Conservation (phyloP, 2,329 filamentous ascomycete genomes). For the Cordyceps javanica region DNA sequence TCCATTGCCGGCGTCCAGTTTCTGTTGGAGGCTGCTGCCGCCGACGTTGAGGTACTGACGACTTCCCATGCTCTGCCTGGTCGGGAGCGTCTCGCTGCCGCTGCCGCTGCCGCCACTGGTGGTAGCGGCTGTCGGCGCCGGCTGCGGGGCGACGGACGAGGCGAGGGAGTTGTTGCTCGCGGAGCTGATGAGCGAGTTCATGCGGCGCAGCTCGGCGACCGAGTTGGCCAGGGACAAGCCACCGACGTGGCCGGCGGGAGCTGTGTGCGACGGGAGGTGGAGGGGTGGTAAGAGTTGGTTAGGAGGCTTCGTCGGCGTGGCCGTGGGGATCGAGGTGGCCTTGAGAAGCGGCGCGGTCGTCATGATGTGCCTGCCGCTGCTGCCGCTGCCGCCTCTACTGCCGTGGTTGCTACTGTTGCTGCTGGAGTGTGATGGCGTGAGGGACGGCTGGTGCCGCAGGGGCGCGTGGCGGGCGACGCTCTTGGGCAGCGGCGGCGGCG, state of each 20-base stretch:
- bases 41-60: conserved; percentile 41
- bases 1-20: neutral
- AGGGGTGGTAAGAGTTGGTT: no score
- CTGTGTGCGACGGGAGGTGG: no score
- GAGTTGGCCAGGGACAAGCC: conserved; percentile 31
- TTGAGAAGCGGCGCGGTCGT: no score
- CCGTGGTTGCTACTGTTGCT: neutral
- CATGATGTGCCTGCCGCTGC: no score
- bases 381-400: neutral
- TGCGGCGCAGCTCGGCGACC: conserved; percentile 47
- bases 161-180: conserved; percentile 35
- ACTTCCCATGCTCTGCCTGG: conserved; percentile 27
- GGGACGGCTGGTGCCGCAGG: neutral
- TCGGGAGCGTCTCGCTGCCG: no score
- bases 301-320: no score
- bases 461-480: conserved; percentile 11
- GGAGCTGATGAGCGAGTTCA: conserved; percentile 48
- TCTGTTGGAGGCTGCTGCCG: neutral
- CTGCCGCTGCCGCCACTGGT: no score
- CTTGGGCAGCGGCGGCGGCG: conserved; percentile 22
- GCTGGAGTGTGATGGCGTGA: conserved; percentile 23
- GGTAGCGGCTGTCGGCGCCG: no score
- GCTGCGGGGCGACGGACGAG: conserved; percentile 27
- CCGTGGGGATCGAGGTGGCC: no score
- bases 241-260: neutral